Evolutionary conservation across 1,284 basidiomycete species (phyloP).

Genomic region (Gastroboletus turbinatus): DNA sequence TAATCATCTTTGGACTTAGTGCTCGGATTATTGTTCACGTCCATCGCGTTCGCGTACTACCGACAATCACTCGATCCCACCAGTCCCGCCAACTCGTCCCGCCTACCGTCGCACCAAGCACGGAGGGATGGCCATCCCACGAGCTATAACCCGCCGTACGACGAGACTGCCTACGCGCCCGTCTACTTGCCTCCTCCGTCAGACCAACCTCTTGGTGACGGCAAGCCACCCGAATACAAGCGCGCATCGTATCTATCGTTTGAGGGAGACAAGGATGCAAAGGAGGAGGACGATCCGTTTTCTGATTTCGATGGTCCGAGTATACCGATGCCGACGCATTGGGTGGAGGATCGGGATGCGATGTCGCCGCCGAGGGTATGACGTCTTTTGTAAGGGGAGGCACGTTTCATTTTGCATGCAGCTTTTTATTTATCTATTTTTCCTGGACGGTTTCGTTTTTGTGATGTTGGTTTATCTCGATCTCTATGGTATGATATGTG

Average conservation of each 20-base stretch:
- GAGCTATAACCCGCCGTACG: conserved; percentile 44
- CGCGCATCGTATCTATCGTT: conserved; percentile 11
- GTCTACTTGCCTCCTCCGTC: conserved; percentile 33
- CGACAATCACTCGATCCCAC: conserved; percentile 68
- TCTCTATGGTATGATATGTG: too few relatives aligned
- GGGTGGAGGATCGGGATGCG: conserved; percentile 36
- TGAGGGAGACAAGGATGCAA: conserved; percentile 24
- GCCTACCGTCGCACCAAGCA: conserved; percentile 31
- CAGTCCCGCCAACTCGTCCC: conserved; percentile 39
- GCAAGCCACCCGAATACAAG: conserved; percentile 35
- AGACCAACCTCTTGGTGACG: conserved; percentile 23
- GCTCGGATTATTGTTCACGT: conserved; percentile 55
- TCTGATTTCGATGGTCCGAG: conserved; percentile 32
- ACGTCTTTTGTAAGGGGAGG: too few relatives aligned
- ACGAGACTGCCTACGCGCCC: conserved; percentile 22
- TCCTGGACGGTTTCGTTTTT: too few relatives aligned
- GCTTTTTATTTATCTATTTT: too few relatives aligned
- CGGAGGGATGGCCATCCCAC: conserved; percentile 32
- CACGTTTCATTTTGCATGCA: too few relatives aligned
- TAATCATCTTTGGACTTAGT: conserved; percentile 33
- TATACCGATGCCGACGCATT: conserved; percentile 35
- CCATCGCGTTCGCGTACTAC: conserved; percentile 65
- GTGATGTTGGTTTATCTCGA: too few relatives aligned
- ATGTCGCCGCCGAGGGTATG: too few relatives aligned
- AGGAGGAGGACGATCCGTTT: conserved; percentile 32